Conservation (phyloP, 768 basidiomycete genomes). For the Hebeloma cylindrosporum region DNA sequence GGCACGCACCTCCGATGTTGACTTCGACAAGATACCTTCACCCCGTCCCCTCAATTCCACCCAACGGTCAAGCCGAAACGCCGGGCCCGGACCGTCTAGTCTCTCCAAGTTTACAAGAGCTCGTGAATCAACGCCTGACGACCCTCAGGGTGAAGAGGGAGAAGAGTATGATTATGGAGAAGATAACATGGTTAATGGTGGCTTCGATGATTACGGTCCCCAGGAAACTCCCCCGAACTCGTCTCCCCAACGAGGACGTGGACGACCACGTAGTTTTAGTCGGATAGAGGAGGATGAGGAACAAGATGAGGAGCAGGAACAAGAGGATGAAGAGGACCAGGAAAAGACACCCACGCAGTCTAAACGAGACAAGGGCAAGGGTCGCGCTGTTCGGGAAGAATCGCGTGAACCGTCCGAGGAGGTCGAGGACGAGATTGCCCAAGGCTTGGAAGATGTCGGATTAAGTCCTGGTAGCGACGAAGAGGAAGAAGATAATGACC, state of each 20-base stretch:
- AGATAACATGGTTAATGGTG: slow-evolving; percentile 24
- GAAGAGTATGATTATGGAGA: slow-evolving; percentile 20
- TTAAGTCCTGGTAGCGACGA: slow-evolving; percentile 32
- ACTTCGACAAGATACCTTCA: slow-evolving; percentile 65
- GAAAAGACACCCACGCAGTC: slow-evolving; percentile 34
- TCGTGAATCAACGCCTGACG: slow-evolving; percentile 32
- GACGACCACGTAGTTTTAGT: slow-evolving; percentile 42
- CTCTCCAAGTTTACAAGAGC: slow-evolving; percentile 36
- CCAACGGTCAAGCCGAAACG: slow-evolving; percentile 33
- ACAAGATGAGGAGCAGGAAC: slow-evolving; percentile 36
- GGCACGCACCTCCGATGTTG: slow-evolving; percentile 50
- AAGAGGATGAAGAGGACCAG: slow-evolving; percentile 33
- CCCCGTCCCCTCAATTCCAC: slow-evolving; percentile 39
- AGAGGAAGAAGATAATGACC: slow-evolving; percentile 27
- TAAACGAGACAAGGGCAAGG: slow-evolving; percentile 37
- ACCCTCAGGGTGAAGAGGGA: slow-evolving; percentile 28
- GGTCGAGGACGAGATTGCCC: slow-evolving; percentile 44
- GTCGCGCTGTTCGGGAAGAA: slow-evolving; percentile 26
- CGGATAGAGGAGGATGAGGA: slow-evolving; percentile 49
- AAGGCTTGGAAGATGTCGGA: slow-evolving; percentile 39
- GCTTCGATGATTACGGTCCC: slow-evolving; percentile 30
- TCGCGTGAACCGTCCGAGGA: slow-evolving; percentile 31
- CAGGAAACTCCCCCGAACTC: slow-evolving; percentile 22
- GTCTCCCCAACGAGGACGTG: slow-evolving; percentile 29
- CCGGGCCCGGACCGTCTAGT: slow-evolving; percentile 41